A percentile compares a stretch with the other conserved stretches of the same genome.
phyloP scores from a whole-genome alignment of 2,329 filamentous ascomycete genomes.

The Trichoderma guizhouense region DNA sequence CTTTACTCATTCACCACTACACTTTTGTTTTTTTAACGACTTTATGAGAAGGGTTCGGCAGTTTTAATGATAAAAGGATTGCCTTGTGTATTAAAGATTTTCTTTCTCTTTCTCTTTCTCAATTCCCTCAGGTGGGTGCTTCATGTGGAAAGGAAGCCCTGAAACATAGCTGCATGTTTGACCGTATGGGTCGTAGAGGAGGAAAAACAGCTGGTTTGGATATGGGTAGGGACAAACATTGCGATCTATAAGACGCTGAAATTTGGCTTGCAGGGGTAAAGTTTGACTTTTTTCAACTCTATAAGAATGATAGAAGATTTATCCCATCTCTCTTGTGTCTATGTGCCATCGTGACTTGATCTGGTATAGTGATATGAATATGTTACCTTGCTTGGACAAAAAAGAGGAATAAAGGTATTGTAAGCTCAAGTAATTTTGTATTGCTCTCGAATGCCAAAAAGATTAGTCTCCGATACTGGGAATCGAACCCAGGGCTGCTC shows the following conservation, averaged over 20 bases:
- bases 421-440: neutral
- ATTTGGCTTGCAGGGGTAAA: constrained; percentile 4
- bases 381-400: neutral
- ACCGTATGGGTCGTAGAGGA: neutral
- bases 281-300: constrained; percentile 9
- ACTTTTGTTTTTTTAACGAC: constrained; percentile 14
- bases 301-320: constrained; percentile 16
- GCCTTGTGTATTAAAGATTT: constrained; percentile 16
- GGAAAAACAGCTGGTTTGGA: neutral
- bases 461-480: constrained; percentile 31
- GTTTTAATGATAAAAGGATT: constrained; percentile 11
- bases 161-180: neutral
- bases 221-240: neutral
- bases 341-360: neutral
- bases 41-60: constrained; percentile 15
- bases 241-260: neutral
- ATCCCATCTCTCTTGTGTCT: neutral
- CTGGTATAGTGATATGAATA: neutral
- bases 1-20: constrained; percentile 5
- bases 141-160: neutral
- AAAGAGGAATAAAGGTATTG: neutral
- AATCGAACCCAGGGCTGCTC: constrained; percentile 38
- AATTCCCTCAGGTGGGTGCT: neutral
- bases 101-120: neutral
- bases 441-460: neutral